Evolutionary conservation across 768 basidiomycete genomes (phyloP), one percentile per base, ranked within the genome.

Genomic region (Mycena rebaudengoi): DNA sequence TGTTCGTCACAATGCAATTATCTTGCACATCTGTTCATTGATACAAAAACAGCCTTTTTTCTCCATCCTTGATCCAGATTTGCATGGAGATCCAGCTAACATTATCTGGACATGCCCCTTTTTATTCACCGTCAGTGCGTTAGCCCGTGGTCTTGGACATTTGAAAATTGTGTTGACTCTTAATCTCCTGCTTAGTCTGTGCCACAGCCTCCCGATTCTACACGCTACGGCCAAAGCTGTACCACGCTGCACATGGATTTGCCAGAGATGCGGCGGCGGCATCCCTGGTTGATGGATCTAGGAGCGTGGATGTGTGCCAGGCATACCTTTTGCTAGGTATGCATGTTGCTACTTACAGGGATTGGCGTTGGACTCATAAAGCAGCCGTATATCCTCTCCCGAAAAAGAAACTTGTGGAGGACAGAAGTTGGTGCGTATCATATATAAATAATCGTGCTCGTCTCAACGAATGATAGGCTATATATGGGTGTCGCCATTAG

Each of bases 251-350:
- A 0, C 85, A 86, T 75, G 84, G 87, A 48, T 87, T 89, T 68
- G 88, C 89, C 7, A 81, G 85, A 62, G 85, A 87, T 54, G 80
- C 85, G 20, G 89, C 89, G 6, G 86, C 85, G 13, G 82, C 82
- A 58, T 82, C 87, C 2, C 79, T 90, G 52, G 80, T 88, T 13
- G 86, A 89, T 60, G 87, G 87, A 6, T 80, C 82, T 66, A 85
- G 85, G 71, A 88, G 85, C 61, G 84, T 93, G n/a, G 92, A 94
- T 70, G 86, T 90, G 60, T 89, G 88, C 60, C 92, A 94, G 71
- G 91, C 92, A 20, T 93, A 90, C 70, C 75, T 92, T 18, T 74
- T 94, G 29, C 80, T 90, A 77, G 41, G 41, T 43, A 23, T 8
- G 41, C 41, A 43, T 12, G n/a, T 43, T n/a, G n/a, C n/a, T n/a